phyloP scores from a whole-genome alignment of 2,329 filamentous ascomycete genomes.

The Xylariales sp. region DNA sequence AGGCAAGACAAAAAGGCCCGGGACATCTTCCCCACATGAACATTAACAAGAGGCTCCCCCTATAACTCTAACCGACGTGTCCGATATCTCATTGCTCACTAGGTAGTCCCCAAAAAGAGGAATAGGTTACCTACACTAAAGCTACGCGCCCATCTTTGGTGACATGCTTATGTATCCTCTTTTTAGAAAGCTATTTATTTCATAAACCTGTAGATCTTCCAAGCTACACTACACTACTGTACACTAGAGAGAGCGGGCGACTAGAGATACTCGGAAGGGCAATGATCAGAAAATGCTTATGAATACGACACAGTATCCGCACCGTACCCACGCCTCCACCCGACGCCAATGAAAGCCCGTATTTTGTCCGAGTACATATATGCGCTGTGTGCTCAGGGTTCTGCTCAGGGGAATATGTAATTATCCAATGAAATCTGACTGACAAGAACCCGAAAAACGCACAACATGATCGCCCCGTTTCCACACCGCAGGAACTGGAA shows the following conservation, averaged over 20 bases:
- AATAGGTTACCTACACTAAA: no score
- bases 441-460: constrained; percentile 3
- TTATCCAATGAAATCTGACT: constrained; percentile 12
- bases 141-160: neutral
- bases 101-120: no score
- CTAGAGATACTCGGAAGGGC: neutral
- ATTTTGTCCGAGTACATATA: neutral
- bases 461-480: neutral
- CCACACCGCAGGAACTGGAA: constrained; percentile 1
- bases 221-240: neutral
- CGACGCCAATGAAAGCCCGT: neutral
- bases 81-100: no score
- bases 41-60: no score
- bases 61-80: no score
- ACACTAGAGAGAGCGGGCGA: no score
- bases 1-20: no score
- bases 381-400: neutral
- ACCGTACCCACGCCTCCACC: neutral
- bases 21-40: no score
- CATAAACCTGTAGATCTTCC: neutral
- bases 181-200: constrained; percentile 1
- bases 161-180: constrained; percentile 1
- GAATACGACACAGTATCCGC: constrained; percentile 15
- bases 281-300: neutral
- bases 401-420: neutral